Conservation (phyloP, 495 filamentous ascomycete genomes). For the Podospora pseudoanserina region DNA sequence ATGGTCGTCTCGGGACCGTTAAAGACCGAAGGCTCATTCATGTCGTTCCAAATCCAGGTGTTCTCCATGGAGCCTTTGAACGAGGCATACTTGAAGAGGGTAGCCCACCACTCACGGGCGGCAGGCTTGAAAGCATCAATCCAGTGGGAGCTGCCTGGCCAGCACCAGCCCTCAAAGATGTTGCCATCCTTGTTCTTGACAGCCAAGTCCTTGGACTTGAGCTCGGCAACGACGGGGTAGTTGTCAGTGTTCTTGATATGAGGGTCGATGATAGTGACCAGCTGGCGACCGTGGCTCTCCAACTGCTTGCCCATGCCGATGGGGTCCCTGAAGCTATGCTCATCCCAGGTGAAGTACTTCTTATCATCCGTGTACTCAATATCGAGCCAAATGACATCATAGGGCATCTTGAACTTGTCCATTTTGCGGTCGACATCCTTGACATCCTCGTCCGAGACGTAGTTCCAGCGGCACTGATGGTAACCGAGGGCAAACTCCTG, state of each 20-base stretch:
- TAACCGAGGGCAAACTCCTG: conserved; percentile 90
- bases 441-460: conserved; percentile 93
- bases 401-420: conserved; percentile 89
- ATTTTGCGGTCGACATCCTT: conserved; percentile 95
- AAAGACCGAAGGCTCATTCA: conserved; percentile 99
- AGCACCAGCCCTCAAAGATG: conserved; percentile 94
- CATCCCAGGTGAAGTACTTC: conserved; percentile 97
- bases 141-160: conserved; percentile 96
- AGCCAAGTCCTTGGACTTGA: conserved; percentile 77
- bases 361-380: conserved; percentile 94
- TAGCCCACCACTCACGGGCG: conserved; percentile 82
- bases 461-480: conserved; percentile 99
- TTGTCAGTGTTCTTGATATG: conserved; percentile 89
- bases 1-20: conserved; percentile 96
- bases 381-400: conserved; percentile 98
- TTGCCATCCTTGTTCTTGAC: conserved; percentile 86
- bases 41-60: conserved; percentile 97
- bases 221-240: conserved; percentile 72
- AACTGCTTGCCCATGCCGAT: conserved; percentile 83
- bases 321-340: conserved; percentile 78
- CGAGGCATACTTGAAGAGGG: conserved; percentile 77
- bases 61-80: conserved; percentile 82
- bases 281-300: conserved; percentile 76
- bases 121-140: conserved; percentile 90
- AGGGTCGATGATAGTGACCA: conserved; percentile 93